Conservation (phyloP, 129 eudicot genomes). For the Scalesia atractyloides region DNA sequence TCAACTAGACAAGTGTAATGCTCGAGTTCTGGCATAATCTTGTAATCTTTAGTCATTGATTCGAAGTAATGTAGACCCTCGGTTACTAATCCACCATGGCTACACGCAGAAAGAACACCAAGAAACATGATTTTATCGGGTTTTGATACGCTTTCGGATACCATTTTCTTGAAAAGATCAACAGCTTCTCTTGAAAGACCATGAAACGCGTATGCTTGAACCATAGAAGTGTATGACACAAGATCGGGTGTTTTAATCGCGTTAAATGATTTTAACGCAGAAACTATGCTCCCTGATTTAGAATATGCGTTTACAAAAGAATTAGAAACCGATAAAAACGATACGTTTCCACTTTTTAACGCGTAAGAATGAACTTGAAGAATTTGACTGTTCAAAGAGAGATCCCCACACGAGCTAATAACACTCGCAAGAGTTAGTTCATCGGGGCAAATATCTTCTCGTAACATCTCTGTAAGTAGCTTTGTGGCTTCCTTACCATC, state of each 20-base stretch:
- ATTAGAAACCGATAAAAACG: constrained; percentile 46
- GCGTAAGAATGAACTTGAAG: constrained; percentile 49
- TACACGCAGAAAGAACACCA: constrained; percentile 63
- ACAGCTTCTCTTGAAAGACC: constrained; percentile 49
- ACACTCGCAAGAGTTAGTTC: constrained; percentile 62
- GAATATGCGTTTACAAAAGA: constrained; percentile 52
- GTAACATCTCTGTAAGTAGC: constrained; percentile 46
- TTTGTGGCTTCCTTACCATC: constrained; percentile 50
- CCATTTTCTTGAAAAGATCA: constrained; percentile 47
- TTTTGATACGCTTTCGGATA: constrained; percentile 28
- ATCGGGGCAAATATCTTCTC: constrained; percentile 45
- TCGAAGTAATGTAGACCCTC: constrained; percentile 61
- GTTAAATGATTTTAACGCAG: constrained; percentile 39
- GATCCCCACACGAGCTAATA: constrained; percentile 61
- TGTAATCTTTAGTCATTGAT: constrained; percentile 47
- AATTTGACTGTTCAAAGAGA: constrained; percentile 33
- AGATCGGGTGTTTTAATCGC: constrained; percentile 53
- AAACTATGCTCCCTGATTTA: constrained; percentile 48
- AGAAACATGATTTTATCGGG: constrained; percentile 65
- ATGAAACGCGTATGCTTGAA: constrained; percentile 60
- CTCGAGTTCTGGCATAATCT: constrained; percentile 46
- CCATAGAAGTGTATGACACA: constrained; percentile 57
- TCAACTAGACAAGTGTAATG: constrained; percentile 70
- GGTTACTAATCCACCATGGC: constrained; percentile 59
- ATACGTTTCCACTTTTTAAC: constrained; percentile 35